phyloP scores from a whole-genome alignment of 805 yeast genomes.

The Yarrowia sp. region DNA sequence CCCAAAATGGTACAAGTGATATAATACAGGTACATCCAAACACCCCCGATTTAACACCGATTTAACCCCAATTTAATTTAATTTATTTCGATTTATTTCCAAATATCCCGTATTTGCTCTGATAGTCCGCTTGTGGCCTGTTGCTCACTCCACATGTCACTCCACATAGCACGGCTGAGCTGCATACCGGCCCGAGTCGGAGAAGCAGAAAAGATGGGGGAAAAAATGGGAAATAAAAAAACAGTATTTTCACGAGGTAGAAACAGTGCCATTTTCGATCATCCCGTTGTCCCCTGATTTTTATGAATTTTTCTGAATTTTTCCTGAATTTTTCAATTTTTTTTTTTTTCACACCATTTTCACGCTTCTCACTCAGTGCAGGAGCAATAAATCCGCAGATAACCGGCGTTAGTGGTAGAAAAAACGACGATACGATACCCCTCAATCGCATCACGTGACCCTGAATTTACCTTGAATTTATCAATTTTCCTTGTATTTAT shows the following conservation, averaged over 20 bases:
- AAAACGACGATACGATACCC: background rate
- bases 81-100: background rate
- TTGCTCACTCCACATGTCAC: constrained; percentile 11
- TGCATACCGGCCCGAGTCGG: constrained; percentile 9
- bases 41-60: background rate
- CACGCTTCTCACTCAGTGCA: too few relatives aligned
- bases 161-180: background rate
- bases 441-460: background rate
- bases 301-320: too few relatives aligned
- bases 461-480: too few relatives aligned
- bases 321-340: too few relatives aligned
- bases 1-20: background rate
- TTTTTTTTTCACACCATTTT: too few relatives aligned
- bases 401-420: too few relatives aligned
- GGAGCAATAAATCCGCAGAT: too few relatives aligned
- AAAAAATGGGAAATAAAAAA: background rate
- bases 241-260: background rate
- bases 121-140: background rate
- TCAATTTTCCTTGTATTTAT: too few relatives aligned
- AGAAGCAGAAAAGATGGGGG: background rate
- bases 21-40: too few relatives aligned
- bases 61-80: background rate
- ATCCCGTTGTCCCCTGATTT: too few relatives aligned
- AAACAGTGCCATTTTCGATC: too few relatives aligned
- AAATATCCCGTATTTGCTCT: background rate